phyloP scores from a whole-genome alignment of 2,329 filamentous ascomycete genomes.

The Penicillium rolfsii region DNA sequence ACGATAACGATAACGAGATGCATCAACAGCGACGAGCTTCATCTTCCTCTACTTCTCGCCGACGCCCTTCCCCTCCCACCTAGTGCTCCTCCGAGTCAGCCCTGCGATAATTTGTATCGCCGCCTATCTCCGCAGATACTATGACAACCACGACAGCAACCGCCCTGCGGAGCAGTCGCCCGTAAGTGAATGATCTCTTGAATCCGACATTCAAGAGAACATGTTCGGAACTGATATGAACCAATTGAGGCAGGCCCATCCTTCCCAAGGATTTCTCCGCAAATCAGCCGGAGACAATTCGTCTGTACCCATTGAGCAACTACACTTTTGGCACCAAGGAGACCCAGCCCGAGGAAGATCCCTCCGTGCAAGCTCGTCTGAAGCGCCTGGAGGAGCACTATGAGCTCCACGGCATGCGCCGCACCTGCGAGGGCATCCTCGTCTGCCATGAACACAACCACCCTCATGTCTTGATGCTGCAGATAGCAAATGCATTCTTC shows the following conservation, averaged over 20 bases:
- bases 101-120: no score
- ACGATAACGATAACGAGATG: conserved; percentile 21
- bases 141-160: conserved; percentile 87
- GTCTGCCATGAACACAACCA: conserved; percentile 99
- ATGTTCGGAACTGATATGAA: conserved; percentile 15
- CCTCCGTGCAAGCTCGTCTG: conserved; percentile 87
- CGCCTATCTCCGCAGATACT: not conserved
- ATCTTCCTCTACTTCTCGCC: not conserved
- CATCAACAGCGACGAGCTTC: conserved; percentile 4
- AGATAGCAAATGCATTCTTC: conserved; percentile 99
- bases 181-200: conserved; percentile 46
- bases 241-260: conserved; percentile 59
- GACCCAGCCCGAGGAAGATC: conserved; percentile 96
- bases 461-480: conserved; percentile 96
- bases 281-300: conserved; percentile 86
- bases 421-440: conserved; percentile 94
- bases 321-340: conserved; percentile 99
- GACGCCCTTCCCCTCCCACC: not conserved
- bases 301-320: conserved; percentile 92
- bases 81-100: not conserved
- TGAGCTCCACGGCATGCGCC: conserved; percentile 86
- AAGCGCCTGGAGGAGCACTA: conserved; percentile 98
- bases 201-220: conserved; percentile 9
- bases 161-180: conserved; percentile 74
- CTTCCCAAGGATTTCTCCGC: conserved; percentile 82